Percentiles rank a stretch among this genome's conserved stretches.
phyloP scores from a whole-genome alignment of 192 early-diverging fungal genomes.

The Coemansia sp. region DNA sequence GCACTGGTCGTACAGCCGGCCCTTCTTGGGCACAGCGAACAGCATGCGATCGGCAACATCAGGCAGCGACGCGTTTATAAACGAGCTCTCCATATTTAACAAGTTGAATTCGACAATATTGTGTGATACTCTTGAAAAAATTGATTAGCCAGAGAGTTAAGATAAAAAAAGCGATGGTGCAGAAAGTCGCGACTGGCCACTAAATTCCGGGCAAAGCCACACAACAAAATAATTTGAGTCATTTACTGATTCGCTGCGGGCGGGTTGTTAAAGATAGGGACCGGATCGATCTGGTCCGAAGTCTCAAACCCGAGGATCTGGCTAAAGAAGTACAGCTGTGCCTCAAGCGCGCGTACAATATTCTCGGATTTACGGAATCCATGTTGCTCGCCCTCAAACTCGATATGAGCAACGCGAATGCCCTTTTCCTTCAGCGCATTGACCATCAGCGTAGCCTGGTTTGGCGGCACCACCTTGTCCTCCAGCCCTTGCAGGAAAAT shows the following conservation, averaged over 20 bases:
- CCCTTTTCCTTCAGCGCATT: slow-evolving; percentile 62
- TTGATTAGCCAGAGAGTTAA: too few species aligned
- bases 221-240: neutral
- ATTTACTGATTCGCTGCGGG: neutral
- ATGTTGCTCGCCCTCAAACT: slow-evolving; percentile 67
- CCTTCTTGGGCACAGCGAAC: slow-evolving; percentile 98
- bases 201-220: neutral
- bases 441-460: slow-evolving; percentile 73
- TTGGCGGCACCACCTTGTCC: slow-evolving; percentile 74
- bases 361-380: slow-evolving; percentile 68
- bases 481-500: slow-evolving; percentile 73
- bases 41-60: slow-evolving; percentile 67
- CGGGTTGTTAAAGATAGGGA: slow-evolving; percentile 23
- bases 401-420: slow-evolving; percentile 57
- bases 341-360: slow-evolving; percentile 60
- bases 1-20: slow-evolving; percentile 89
- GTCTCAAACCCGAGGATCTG: slow-evolving; percentile 60
- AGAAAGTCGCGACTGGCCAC: too few species aligned
- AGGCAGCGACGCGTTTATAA: slow-evolving; percentile 38
- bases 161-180: too few species aligned
- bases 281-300: slow-evolving; percentile 51
- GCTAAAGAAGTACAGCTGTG: slow-evolving; percentile 69
- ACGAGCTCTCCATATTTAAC: slow-evolving; percentile 13
- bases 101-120: slow-evolving; percentile 18
- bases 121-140: too few species aligned